Conservation (phyloP, 108 stramenopile genomes). For the Chaetoceros tenuissimus region DNA sequence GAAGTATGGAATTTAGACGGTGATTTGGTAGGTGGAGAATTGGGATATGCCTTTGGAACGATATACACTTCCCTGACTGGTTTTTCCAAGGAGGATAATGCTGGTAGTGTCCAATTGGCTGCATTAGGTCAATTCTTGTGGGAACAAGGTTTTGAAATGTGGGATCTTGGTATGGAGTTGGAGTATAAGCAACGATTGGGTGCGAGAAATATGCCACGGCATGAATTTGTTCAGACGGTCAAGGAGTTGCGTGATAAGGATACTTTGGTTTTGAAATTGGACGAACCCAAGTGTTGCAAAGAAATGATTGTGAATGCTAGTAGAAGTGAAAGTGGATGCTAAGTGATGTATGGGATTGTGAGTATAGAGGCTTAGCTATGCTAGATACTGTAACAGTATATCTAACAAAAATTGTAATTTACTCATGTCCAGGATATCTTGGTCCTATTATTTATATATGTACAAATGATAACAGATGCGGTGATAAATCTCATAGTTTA, state of each 20-base stretch:
- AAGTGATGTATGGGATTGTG: too few species aligned
- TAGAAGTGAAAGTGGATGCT: background rate
- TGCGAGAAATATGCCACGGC: constrained; percentile 36
- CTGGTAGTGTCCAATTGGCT: constrained; percentile 75
- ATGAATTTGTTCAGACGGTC: constrained; percentile 53
- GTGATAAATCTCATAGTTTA: too few species aligned
- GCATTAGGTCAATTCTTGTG: constrained; percentile 50
- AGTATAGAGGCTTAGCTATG: too few species aligned
- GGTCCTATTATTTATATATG: too few species aligned
- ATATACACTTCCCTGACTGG: constrained; percentile 80
- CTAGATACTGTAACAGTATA: too few species aligned
- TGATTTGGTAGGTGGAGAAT: constrained; percentile 66
- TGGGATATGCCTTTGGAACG: constrained; percentile 74
- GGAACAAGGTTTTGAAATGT: constrained; percentile 41
- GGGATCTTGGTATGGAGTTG: constrained; percentile 84
- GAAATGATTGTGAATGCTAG: background rate
- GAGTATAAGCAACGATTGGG: constrained; percentile 65
- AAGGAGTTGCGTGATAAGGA: constrained; percentile 13
- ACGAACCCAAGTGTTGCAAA: background rate
- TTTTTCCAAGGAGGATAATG: constrained; percentile 51
- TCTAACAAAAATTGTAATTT: too few species aligned
- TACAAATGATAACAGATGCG: too few species aligned
- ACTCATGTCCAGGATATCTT: too few species aligned
- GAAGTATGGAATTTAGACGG: constrained; percentile 61
- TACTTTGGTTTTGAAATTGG: background rate